Evolutionary conservation across 768 basidiomycete species (phyloP).

Genomic region (Butyriboletus loyo): DNA sequence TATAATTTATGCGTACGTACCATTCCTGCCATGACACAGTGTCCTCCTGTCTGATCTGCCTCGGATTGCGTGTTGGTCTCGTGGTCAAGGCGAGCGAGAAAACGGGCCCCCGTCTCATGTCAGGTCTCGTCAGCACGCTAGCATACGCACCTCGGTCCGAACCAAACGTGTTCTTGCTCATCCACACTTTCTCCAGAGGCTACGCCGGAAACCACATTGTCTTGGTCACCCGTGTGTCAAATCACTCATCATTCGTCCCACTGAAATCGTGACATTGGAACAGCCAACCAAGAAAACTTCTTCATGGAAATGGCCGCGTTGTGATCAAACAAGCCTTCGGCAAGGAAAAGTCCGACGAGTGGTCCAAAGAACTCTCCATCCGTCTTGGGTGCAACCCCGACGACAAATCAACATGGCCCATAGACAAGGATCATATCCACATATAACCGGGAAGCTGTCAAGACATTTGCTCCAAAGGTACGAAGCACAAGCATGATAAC

Average conservation of each 20-base stretch:
- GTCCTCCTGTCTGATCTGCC: background rate
- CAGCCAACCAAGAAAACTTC: conserved; percentile 43
- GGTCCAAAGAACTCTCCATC: conserved; percentile 51
- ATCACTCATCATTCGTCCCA: background rate
- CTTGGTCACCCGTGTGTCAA: background rate
- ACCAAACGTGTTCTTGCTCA: background rate
- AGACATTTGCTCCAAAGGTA: conserved; percentile 53
- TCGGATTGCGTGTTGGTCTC: background rate
- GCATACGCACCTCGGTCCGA: background rate
- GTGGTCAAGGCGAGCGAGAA: background rate
- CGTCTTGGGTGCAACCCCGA: conserved; percentile 50
- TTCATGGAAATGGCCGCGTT: conserved; percentile 59
- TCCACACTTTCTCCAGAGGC: background rate
- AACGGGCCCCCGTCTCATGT: background rate
- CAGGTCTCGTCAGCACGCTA: background rate
- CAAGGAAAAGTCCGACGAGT: conserved; percentile 44
- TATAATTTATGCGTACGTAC: too few species aligned
- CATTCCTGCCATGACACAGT: too few species aligned
- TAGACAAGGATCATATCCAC: conserved; percentile 45
- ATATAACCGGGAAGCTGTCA: conserved; percentile 42
- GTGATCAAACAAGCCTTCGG: conserved; percentile 54
- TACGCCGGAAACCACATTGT: too few species aligned
- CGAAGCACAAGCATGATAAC: background rate
- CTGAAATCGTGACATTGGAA: background rate
- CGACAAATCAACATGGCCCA: conserved; percentile 53